Conservation (phyloP, 306 rosid genomes). For the Quercus engelmannii region DNA sequence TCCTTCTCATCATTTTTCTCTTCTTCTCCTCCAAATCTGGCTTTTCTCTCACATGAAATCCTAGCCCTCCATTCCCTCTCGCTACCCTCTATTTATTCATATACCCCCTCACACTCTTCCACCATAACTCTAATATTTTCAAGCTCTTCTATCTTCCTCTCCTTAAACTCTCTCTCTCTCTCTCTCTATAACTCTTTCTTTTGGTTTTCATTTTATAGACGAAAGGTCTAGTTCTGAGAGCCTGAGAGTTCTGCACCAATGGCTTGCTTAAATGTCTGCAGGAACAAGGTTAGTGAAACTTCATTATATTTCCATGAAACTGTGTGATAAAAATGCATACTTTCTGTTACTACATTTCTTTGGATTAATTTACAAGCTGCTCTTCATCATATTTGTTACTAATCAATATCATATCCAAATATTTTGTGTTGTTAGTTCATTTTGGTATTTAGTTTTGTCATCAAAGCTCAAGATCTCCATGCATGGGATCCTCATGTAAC, state of each 20-base stretch:
- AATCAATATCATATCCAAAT: no score
- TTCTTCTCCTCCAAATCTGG: slow-evolving; percentile 1
- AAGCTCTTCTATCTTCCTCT: background rate
- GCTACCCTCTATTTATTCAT: slow-evolving; percentile 23
- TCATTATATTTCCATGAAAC: background rate
- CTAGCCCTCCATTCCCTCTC: slow-evolving; percentile 17
- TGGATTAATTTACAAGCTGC: no score
- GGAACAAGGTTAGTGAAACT: slow-evolving; percentile 30
- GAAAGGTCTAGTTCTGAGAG: background rate
- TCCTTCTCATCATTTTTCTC: slow-evolving; percentile 3
- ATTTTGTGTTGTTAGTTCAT: no score
- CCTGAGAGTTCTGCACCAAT: background rate
- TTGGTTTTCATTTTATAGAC: background rate
- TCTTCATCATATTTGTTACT: no score
- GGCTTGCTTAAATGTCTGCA: slow-evolving; percentile 35
- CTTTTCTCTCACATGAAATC: slow-evolving; percentile 15
- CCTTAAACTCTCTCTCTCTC: background rate
- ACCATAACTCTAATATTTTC: no score
- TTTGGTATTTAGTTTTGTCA: no score
- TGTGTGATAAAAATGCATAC: background rate
- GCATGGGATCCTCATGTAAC: no score
- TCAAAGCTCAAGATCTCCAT: no score
- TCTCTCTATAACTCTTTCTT: background rate
- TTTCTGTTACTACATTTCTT: no score
- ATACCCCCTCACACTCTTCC: background rate